These are phyloP conservation scores for Penicillium verrucosum DNA, from an alignment of 2,329 filamentous ascomycete genomes.

Conservation along the genomic window DNA sequence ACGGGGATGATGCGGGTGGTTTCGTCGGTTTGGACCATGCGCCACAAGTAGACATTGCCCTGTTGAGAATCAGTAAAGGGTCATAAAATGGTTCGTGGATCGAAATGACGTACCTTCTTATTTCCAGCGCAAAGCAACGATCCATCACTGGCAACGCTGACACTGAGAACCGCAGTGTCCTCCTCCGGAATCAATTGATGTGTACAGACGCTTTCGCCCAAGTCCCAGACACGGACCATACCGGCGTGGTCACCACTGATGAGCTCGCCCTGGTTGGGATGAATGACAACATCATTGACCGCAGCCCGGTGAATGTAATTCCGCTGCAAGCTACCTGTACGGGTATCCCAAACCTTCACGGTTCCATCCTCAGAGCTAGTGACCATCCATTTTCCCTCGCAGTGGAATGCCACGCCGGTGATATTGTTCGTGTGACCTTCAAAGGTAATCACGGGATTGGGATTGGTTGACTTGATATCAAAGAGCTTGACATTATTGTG, in stretches of 20 bases:
- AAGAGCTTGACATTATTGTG: slow-evolving; percentile 93
- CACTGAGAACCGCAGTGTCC: slow-evolving; percentile 87
- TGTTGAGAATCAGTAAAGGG: slow-evolving; percentile 39
- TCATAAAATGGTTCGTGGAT: neutral
- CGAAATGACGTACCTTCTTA: slow-evolving; percentile 60
- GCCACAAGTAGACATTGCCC: slow-evolving; percentile 98
- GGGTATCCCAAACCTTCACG: slow-evolving; percentile 95
- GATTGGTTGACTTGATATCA: slow-evolving; percentile 98
- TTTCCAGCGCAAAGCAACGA: slow-evolving; percentile 91
- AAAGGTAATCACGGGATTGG: slow-evolving; percentile 86
- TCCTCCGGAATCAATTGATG: slow-evolving; percentile 96
- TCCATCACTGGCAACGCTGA: slow-evolving; percentile 93
- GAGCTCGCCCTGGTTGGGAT: slow-evolving; percentile 96
- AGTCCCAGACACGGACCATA: slow-evolving; percentile 91
- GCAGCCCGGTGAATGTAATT: slow-evolving; percentile 88
- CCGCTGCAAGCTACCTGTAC: slow-evolving; percentile 79
- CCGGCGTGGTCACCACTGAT: slow-evolving; percentile 93
- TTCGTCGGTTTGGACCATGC: slow-evolving; percentile 78
- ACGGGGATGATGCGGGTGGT: slow-evolving; percentile 80
- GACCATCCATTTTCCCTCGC: slow-evolving; percentile 99
- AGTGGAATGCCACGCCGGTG: slow-evolving; percentile 95
- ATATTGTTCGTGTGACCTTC: slow-evolving; percentile 95
- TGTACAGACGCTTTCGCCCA: slow-evolving; percentile 94
- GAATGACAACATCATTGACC: slow-evolving; percentile 98
- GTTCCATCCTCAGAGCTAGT: slow-evolving; percentile 95